Percentiles rank a stretch among this genome's conserved stretches.
phyloP scores from a whole-genome alignment of 1,284 basidiomycete species.

The Austroboletus novae-zelandiae region DNA sequence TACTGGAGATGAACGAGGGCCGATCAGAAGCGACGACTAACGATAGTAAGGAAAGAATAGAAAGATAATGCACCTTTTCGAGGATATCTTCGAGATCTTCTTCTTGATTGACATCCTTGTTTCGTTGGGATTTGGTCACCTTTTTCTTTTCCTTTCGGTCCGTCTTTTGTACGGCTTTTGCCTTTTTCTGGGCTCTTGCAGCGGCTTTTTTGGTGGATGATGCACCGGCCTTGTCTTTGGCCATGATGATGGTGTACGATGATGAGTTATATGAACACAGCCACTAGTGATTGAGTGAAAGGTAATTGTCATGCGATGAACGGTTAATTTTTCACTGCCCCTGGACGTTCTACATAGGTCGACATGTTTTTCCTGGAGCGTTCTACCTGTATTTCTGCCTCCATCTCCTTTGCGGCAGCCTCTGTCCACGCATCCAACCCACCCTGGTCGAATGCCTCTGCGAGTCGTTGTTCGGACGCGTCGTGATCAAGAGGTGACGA shows the following conservation, averaged over 20 bases:
- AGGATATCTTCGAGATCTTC: conserved; percentile 81
- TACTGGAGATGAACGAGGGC: conserved; percentile 37
- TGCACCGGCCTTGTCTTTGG: conserved; percentile 14
- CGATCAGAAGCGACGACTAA: conserved; percentile 1
- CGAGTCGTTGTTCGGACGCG: conserved; percentile 49
- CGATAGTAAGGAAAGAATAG: not conserved
- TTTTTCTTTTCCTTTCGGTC: conserved; percentile 74
- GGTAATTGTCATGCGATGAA: not conserved
- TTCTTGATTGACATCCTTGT: conserved; percentile 61
- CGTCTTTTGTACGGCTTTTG: conserved; percentile 65
- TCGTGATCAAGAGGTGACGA: conserved; percentile 21
- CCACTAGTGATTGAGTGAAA: too few species aligned
- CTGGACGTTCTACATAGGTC: not conserved
- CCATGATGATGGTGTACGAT: conserved; percentile 10
- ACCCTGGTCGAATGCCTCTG: conserved; percentile 52
- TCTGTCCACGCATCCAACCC: conserved; percentile 54
- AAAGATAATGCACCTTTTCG: conserved; percentile 52
- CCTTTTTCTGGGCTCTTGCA: conserved; percentile 71
- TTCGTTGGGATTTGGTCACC: conserved; percentile 39
- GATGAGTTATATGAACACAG: not conserved
- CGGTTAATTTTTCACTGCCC: too few species aligned
- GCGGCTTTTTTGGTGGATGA: conserved; percentile 46
- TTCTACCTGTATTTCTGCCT: conserved; percentile 51
- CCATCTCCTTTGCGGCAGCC: conserved; percentile 49
- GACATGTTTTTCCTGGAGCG: conserved; percentile 17